These are phyloP conservation scores for Coriaria nepalensis DNA, from an alignment of 306 rosid species.

Conservation along the genomic window DNA sequence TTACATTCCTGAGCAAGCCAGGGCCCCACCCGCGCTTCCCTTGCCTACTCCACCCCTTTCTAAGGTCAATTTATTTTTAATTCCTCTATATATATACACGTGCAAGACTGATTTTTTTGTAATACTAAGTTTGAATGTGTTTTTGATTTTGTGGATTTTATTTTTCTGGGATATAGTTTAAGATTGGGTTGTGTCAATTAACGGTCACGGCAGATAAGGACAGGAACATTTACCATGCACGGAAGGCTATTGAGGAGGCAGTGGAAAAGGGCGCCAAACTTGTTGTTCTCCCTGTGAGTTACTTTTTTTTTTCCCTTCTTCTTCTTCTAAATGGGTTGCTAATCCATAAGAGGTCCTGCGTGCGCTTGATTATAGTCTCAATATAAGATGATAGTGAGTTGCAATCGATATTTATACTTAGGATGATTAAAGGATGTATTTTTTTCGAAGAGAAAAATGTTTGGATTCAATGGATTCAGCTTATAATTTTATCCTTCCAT, in stretches of 20 bases:
- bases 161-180: constrained; percentile 36
- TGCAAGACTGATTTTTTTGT: neutral
- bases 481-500: constrained; percentile 3
- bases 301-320: neutral
- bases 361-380: constrained; percentile 1
- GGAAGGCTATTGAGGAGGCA: constrained; percentile 68
- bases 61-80: constrained; percentile 28
- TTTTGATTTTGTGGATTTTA: constrained; percentile 8
- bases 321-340: neutral
- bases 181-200: constrained; percentile 76
- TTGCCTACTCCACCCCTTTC: constrained; percentile 53
- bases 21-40: constrained; percentile 61
- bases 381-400: neutral
- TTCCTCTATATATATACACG: too few relatives aligned
- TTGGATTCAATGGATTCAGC: neutral
- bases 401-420: neutral
- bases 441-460: neutral
- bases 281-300: constrained; percentile 68
- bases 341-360: neutral
- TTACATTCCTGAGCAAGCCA: constrained; percentile 45
- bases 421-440: neutral
- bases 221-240: constrained; percentile 68
- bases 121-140: neutral
- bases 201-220: constrained; percentile 67
- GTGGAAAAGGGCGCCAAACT: constrained; percentile 69